Percentiles rank a stretch among this genome's conserved stretches.
Conservation (phyloP, 1,284 basidiomycete genomes). For the Malassezia nana region DNA sequence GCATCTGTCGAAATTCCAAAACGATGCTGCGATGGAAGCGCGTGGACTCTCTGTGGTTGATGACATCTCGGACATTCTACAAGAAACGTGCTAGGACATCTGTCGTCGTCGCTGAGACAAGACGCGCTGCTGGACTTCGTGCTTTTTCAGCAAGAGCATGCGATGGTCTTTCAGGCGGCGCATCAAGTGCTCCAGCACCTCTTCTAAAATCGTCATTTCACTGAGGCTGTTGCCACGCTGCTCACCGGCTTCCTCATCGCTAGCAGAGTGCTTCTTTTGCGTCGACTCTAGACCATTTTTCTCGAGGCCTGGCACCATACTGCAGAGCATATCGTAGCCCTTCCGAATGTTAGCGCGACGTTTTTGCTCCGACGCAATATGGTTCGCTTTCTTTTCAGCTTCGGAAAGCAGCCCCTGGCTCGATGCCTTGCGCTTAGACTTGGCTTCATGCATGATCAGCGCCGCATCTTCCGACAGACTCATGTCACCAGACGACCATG, state of each 20-base stretch:
- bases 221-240: neutral
- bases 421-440: neutral
- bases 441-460: neutral
- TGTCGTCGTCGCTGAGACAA: neutral
- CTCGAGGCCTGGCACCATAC: neutral
- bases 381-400: constrained; percentile 16
- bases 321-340: constrained; percentile 15
- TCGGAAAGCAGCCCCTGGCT: constrained; percentile 2
- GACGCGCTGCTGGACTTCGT: constrained; percentile 2
- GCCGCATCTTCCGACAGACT: constrained; percentile 4
- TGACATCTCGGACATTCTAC: constrained; percentile 40
- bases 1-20: constrained; percentile 45
- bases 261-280: neutral
- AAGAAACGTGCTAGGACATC: neutral
- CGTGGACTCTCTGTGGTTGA: constrained; percentile 21
- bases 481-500: neutral
- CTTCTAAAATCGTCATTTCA: constrained; percentile 8
- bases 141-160: neutral
- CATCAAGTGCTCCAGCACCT: constrained; percentile 1
- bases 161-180: constrained; percentile 3
- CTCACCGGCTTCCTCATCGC: neutral
- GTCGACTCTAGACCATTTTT: neutral
- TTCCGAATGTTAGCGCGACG: constrained; percentile 19
- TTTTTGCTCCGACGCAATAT: constrained; percentile 18
- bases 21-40: constrained; percentile 25